Evolutionary conservation across 345 rosid species (phyloP).

Genomic region (Sonneratia caseolaris): DNA sequence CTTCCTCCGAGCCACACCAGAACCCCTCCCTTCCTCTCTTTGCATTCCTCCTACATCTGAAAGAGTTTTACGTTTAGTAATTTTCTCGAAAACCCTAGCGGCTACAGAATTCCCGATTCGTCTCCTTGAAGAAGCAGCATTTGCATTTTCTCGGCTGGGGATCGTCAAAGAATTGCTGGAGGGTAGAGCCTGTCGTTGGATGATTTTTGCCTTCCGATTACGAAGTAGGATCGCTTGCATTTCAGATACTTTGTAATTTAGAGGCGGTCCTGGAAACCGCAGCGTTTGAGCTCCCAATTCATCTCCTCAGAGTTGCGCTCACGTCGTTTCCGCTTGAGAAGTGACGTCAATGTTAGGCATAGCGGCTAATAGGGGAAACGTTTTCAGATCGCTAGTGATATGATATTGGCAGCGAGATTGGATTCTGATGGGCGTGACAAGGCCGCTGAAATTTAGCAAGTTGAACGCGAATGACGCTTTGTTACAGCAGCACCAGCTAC

Average conservation of each 20-base stretch:
- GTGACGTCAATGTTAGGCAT: background rate
- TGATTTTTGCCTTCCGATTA: background rate
- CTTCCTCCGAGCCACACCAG: background rate
- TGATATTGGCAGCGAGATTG: slow-evolving; percentile 24
- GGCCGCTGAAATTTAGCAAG: slow-evolving; percentile 46
- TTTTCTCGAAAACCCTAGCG: background rate
- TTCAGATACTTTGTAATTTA: too few relatives aligned
- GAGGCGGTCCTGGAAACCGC: background rate
- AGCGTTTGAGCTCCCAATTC: background rate
- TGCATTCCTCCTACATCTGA: background rate
- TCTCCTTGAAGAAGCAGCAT: background rate
- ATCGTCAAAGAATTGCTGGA: background rate
- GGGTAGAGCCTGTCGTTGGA: background rate
- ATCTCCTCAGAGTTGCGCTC: background rate
- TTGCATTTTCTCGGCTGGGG: background rate
- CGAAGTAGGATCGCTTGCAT: background rate
- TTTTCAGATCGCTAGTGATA: slow-evolving; percentile 2
- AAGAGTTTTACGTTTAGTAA: background rate
- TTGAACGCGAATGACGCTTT: slow-evolving; percentile 48
- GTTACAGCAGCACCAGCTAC: slow-evolving; percentile 32
- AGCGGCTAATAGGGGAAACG: background rate
- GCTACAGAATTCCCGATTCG: background rate
- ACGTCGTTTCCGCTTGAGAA: background rate
- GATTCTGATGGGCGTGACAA: slow-evolving; percentile 39
- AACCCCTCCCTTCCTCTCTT: background rate